Evolutionary conservation across 305 asterid genomes (phyloP).

Genomic region (Fraxinus nigra): DNA sequence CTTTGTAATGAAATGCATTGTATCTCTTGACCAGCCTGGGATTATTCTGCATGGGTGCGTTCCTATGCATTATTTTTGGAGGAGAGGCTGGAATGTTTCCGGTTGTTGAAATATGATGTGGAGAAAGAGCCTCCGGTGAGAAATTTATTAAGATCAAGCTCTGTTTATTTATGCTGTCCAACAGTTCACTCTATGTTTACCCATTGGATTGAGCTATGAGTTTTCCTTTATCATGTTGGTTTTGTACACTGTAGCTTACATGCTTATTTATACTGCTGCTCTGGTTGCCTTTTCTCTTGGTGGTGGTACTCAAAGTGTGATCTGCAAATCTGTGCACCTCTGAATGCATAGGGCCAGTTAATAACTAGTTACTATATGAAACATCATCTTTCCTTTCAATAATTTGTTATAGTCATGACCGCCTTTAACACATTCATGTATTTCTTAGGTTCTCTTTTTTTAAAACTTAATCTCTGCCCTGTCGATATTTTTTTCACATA

Average conservation of each 20-base stretch:
- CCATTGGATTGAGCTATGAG: neutral
- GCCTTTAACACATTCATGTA: neutral
- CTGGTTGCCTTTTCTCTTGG: neutral
- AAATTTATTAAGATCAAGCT: conserved; percentile 4
- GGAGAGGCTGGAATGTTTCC: conserved; percentile 96
- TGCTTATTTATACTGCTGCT: neutral
- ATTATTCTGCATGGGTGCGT: conserved; percentile 97
- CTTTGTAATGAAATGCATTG: conserved; percentile 23
- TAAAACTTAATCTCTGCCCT: neutral
- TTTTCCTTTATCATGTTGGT: neutral
- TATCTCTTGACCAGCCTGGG: conserved; percentile 76
- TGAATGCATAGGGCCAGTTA: neutral
- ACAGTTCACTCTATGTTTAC: neutral
- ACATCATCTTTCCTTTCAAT: neutral
- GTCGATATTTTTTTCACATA: neutral
- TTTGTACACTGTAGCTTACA: neutral
- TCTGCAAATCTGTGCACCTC: neutral
- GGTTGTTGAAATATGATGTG: conserved; percentile 81
- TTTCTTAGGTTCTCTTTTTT: neutral
- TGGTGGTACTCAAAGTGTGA: neutral
- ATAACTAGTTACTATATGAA: neutral
- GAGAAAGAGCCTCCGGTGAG: conserved; percentile 77
- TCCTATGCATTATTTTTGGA: conserved; percentile 84
- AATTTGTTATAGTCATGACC: neutral
- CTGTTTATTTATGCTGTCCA: conserved; percentile 1